Percentiles rank a stretch among this genome's conserved stretches.
Conservation (phyloP, 345 rosid genomes). For the Carallia pectinifolia region DNA sequence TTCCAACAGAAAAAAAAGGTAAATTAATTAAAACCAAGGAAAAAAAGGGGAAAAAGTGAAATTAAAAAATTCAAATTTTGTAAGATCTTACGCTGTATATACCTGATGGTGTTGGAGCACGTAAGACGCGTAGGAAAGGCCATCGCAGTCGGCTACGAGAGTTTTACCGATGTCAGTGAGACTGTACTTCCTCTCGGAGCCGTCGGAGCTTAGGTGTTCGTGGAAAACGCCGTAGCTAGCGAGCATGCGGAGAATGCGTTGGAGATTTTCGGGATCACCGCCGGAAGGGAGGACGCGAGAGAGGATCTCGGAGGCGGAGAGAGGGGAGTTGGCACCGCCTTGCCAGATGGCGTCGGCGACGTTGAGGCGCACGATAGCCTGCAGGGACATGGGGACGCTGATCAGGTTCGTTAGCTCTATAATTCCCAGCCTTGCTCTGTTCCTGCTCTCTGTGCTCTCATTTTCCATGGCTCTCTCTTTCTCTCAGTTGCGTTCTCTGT, state of each 20-base stretch:
- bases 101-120: slow-evolving; percentile 97
- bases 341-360: slow-evolving; percentile 87
- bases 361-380: slow-evolving; percentile 67
- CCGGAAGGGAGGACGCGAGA: slow-evolving; percentile 31
- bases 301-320: slow-evolving; percentile 77
- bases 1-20: too few relatives aligned
- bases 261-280: slow-evolving; percentile 71
- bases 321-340: slow-evolving; percentile 64
- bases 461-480: slow-evolving; percentile 31
- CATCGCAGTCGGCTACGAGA: slow-evolving; percentile 63
- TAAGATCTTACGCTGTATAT: background rate
- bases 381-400: slow-evolving; percentile 90
- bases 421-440: slow-evolving; percentile 58
- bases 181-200: slow-evolving; percentile 47
- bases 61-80: background rate
- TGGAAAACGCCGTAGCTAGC: slow-evolving; percentile 70
- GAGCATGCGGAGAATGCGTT: slow-evolving; percentile 85
- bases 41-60: background rate
- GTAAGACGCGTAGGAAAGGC: slow-evolving; percentile 73
- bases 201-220: slow-evolving; percentile 46
- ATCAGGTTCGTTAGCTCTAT: slow-evolving; percentile 87
- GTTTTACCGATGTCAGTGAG: slow-evolving; percentile 78
- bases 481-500: too few relatives aligned
- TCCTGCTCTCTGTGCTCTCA: slow-evolving; percentile 50
- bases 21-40: background rate